Base-by-base conservation (phyloP, 345 rosid species). In the Lepidium didymum region DNA sequence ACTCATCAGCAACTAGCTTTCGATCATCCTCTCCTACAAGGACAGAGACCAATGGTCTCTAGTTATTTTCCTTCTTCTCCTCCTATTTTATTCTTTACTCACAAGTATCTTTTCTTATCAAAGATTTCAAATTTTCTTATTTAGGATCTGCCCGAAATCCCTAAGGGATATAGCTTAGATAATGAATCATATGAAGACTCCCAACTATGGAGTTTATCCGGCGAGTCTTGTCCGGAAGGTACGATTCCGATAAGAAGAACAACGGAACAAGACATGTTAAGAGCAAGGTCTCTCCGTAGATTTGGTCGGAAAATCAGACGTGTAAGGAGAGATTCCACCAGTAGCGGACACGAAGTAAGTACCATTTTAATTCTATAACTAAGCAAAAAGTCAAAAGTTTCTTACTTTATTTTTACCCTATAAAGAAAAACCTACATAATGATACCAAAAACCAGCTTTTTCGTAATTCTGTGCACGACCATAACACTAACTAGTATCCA, bases 161-260 rank as follows among this genome's bases (percentile, higher is more conserved):
- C 96, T 7, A 54, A 65, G 52, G 89, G 85, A 10, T 81, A 75
- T 40, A 62, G 52, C 50, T 65, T 63, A 59, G 69, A 73, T 16
- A 71, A 80, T 2, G 36, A 49, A 45, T 63, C 29, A 3, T 42
- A 45, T 1, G 91, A 86, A 77, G 80, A 82, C 21, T 87, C 79
- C 42, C 99, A 94, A 75, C 25, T 75, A 3, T 94, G 99, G 99
- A 85, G 87, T 34, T 16, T 72, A 50, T 78, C 91, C 0, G 99
- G 96, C 2, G 93, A 85, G 67, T 70, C 82, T 33, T 94, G 99
- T 44, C 99, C 96, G 1, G 87, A 84, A 65, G 99, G 96, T 61
- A 89, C 99, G 38, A 53, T 94, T 52, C 99, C 99, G n/a, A 79
- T 94, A 2, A 81, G 99, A 79, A 86, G 96, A 87, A 91, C 96